Conservation (phyloP, 1,139 yeast genomes). For the Debaryomycetaceae sp. region DNA sequence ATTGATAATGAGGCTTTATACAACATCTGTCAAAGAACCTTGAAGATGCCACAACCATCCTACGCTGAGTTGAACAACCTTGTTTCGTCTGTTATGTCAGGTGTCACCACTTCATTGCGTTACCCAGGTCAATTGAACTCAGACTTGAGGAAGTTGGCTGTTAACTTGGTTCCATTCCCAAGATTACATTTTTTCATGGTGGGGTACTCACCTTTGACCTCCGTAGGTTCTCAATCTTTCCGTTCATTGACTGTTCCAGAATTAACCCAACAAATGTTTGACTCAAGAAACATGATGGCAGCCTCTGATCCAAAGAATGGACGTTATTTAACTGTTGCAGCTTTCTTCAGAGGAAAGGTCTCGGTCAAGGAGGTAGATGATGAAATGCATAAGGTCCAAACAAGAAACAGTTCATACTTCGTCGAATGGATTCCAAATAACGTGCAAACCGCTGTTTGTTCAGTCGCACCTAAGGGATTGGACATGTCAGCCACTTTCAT, state of each 20-base stretch:
- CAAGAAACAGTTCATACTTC: slow-evolving; percentile 73
- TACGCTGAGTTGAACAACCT: slow-evolving; percentile 75
- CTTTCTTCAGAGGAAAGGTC: slow-evolving; percentile 90
- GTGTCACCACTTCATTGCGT: slow-evolving; percentile 84
- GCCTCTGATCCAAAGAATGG: slow-evolving; percentile 91
- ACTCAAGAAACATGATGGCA: slow-evolving; percentile 92
- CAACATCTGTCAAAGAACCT: slow-evolving; percentile 81
- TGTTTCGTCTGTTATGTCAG: slow-evolving; percentile 90
- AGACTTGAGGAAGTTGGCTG: slow-evolving; percentile 87
- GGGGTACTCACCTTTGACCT: slow-evolving; percentile 87
- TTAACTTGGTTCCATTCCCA: slow-evolving; percentile 91
- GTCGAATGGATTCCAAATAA: slow-evolving; percentile 98
- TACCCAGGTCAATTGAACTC: slow-evolving; percentile 94
- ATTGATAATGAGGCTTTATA: slow-evolving; percentile 91
- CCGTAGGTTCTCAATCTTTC: slow-evolving; percentile 75
- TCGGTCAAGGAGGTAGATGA: slow-evolving; percentile 92
- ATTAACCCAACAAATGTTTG: slow-evolving; percentile 90
- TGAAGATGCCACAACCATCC: slow-evolving; percentile 74
- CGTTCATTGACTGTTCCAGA: slow-evolving; percentile 85
- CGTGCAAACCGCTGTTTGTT: slow-evolving; percentile 90
- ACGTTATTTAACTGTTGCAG: slow-evolving; percentile 89
- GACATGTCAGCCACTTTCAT: slow-evolving; percentile 90
- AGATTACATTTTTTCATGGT: slow-evolving; percentile 94
- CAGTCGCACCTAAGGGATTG: slow-evolving; percentile 81
- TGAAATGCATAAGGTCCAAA: slow-evolving; percentile 83